Evolutionary conservation across 305 asterid genomes (phyloP).

Genomic region (Rubia balearica): DNA sequence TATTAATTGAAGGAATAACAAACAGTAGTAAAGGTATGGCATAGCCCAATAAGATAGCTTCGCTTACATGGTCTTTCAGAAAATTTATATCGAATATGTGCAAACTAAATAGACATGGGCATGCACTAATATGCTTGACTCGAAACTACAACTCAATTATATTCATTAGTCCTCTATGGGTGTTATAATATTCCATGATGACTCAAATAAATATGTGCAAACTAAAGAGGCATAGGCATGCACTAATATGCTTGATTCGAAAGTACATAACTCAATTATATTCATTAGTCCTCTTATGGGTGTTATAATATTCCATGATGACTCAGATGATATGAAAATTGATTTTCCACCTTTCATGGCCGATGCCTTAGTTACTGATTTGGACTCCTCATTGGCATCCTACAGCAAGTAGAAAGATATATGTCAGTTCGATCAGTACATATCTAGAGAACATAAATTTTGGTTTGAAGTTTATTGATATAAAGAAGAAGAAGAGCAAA

Average conservation of each 20-base stretch:
- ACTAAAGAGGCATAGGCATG: not conserved
- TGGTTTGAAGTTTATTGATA: not conserved
- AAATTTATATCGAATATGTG: not conserved
- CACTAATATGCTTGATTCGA: not conserved
- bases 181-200: not conserved
- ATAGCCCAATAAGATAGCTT: not conserved
- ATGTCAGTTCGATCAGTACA: not conserved
- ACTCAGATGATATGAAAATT: not conserved
- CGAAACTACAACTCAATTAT: not conserved
- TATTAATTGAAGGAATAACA: not conserved
- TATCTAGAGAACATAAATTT: not conserved
- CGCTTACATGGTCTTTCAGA: not conserved
- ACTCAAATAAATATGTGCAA: not conserved
- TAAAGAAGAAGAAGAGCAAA: not conserved
- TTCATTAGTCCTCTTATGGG: not conserved
- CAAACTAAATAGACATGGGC: not conserved
- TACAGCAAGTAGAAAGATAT: conserved; percentile 19
- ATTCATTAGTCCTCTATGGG: not conserved
- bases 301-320: not conserved
- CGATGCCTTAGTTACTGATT: conserved; percentile 77
- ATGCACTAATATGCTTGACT: not conserved
- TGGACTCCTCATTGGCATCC: conserved; percentile 87
- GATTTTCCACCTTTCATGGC: conserved; percentile 63
- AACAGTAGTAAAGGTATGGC: not conserved
- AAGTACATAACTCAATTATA: not conserved